These are phyloP conservation scores for Parasitella parasitica DNA, from an alignment of 371 early-diverging fungal species.

Conservation along the genomic window DNA sequence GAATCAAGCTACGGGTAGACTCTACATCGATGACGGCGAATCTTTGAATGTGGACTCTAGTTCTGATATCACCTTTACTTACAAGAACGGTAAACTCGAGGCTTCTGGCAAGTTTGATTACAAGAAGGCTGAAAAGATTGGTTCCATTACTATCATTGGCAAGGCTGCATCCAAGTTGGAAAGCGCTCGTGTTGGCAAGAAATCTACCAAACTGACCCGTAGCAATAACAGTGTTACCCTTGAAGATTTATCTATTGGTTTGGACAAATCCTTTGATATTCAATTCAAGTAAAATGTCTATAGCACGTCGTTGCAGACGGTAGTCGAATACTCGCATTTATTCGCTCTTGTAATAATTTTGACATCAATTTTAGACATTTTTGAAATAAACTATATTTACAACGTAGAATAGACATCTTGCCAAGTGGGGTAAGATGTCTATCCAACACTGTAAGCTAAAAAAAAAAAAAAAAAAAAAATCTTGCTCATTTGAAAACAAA, in stretches of 20 bases:
- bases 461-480: not conserved
- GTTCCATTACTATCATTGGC: conserved; percentile 17
- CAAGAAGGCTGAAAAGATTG: conserved; percentile 22
- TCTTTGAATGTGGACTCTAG: conserved; percentile 32
- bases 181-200: conserved; percentile 1
- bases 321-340: no score
- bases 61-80: conserved; percentile 30
- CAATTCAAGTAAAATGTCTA: conserved; percentile 8
- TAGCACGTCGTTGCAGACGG: no score
- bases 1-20: conserved; percentile 43
- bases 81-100: conserved; percentile 25
- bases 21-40: conserved; percentile 63
- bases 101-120: conserved; percentile 36
- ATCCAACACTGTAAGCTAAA: not conserved
- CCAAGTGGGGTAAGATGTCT: no score
- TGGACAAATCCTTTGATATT: conserved; percentile 12
- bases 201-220: conserved; percentile 7
- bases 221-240: not conserved
- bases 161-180: conserved; percentile 4
- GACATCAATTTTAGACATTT: no score
- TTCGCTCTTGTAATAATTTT: no score
- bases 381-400: no score
- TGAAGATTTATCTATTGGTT: not conserved
- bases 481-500: not conserved
- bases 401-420: no score